Evolutionary conservation across 352 stramenopile species (phyloP).

Genomic region (Bremia lactucae): DNA sequence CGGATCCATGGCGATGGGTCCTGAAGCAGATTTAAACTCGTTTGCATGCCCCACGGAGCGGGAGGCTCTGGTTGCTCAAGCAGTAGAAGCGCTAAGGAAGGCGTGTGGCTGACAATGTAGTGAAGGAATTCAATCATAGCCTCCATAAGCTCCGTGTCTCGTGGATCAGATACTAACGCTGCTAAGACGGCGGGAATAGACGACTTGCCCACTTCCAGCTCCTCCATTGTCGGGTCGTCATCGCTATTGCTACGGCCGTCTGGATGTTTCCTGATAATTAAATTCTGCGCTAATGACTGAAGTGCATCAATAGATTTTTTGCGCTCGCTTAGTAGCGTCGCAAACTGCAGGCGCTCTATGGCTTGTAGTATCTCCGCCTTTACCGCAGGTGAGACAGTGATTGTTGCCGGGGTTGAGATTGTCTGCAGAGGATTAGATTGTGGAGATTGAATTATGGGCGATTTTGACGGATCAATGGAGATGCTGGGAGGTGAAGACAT

Average conservation of each 20-base stretch:
- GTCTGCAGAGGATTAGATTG: too few relatives aligned
- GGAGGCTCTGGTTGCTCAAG: conserved; percentile 13
- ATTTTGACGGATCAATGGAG: not conserved
- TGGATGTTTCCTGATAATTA: conserved; percentile 1
- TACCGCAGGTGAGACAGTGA: not conserved
- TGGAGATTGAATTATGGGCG: too few relatives aligned
- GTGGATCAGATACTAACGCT: conserved; percentile 57
- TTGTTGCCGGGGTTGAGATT: too few relatives aligned
- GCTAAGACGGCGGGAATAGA: conserved; percentile 44
- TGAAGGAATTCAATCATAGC: conserved; percentile 71
- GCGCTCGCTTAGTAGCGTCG: conserved; percentile 58
- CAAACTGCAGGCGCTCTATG: conserved; percentile 62
- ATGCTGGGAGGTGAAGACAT: not conserved
- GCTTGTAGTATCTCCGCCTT: conserved; percentile 32
- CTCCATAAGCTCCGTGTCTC: conserved; percentile 81
- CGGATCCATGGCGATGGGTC: conserved; percentile 77
- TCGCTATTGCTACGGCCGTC: conserved; percentile 2
- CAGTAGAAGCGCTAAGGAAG: conserved; percentile 28
- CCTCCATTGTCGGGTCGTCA: conserved; percentile 13
- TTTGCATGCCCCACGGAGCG: conserved; percentile 39
- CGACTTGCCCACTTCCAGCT: conserved; percentile 30
- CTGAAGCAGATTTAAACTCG: conserved; percentile 54
- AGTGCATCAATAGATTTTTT: conserved; percentile 51
- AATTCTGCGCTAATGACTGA: conserved; percentile 26
- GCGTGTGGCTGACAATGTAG: conserved; percentile 29